Percentiles rank a stretch among this genome's conserved stretches.
Conservation (phyloP, 441 rosid species). For the Arabidopsis hybrid region DNA sequence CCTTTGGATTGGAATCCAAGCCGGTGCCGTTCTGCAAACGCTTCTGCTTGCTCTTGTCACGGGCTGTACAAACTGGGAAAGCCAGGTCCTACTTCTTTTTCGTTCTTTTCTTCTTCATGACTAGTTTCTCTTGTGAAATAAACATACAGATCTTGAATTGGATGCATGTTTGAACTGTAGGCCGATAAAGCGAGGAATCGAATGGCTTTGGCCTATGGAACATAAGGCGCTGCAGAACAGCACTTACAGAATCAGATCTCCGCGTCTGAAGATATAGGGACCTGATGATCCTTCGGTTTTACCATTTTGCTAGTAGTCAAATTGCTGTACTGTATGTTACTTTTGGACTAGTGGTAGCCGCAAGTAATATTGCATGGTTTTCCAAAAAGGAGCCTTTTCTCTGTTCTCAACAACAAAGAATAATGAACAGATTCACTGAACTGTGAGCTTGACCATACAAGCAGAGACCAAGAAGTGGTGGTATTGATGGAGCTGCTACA, state of each 20-base stretch:
- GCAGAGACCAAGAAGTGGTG: neutral
- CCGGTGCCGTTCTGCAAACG: conserved; percentile 56
- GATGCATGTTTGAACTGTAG: conserved; percentile 27
- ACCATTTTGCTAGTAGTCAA: conserved; percentile 18
- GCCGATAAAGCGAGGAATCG: conserved; percentile 39
- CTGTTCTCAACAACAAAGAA: too few relatives aligned
- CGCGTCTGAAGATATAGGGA: neutral
- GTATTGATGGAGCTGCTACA: neutral
- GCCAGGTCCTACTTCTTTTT: conserved; percentile 47
- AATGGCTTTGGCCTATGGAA: conserved; percentile 34
- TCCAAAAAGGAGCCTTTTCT: neutral
- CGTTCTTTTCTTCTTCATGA: neutral
- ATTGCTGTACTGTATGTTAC: conserved; percentile 6
- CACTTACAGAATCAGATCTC: neutral
- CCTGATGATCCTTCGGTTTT: neutral
- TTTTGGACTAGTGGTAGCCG: neutral
- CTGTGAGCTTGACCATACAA: too few relatives aligned
- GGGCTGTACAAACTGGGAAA: conserved; percentile 55
- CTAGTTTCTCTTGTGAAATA: neutral
- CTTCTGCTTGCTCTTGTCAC: conserved; percentile 51
- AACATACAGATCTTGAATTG: neutral
- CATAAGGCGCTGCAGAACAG: conserved; percentile 1
- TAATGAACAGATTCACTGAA: too few relatives aligned
- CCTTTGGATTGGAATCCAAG: conserved; percentile 67
- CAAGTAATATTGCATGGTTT: neutral